These are phyloP conservation scores for Pichia manshurica DNA, from an alignment of 805 yeast species.

Conservation along the genomic window DNA sequence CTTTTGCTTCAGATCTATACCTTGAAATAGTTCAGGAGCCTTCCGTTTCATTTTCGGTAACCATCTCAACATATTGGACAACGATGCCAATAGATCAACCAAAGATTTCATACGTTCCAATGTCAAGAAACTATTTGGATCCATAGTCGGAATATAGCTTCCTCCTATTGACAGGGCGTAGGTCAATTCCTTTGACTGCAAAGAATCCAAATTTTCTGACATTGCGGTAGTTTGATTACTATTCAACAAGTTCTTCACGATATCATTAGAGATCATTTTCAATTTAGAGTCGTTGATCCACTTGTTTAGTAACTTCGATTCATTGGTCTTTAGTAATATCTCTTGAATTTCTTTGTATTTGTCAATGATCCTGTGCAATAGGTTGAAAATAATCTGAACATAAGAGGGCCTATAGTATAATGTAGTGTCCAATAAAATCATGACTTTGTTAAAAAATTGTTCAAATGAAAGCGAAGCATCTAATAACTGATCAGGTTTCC, in stretches of 20 bases:
- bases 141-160: constrained; percentile 2
- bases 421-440: constrained; percentile 55
- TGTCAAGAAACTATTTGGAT: constrained; percentile 15
- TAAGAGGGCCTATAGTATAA: constrained; percentile 52
- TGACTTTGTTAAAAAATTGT: constrained; percentile 40
- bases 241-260: constrained; percentile 21
- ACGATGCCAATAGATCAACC: constrained; percentile 46
- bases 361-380: constrained; percentile 36
- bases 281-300: constrained; percentile 36
- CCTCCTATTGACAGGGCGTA: constrained; percentile 10
- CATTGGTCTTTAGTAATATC: constrained; percentile 27
- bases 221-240: constrained; percentile 9
- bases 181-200: constrained; percentile 10
- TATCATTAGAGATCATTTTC: constrained; percentile 26
- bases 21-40: constrained; percentile 16
- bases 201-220: constrained; percentile 1
- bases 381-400: constrained; percentile 38
- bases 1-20: constrained; percentile 16
- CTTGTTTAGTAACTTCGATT: constrained; percentile 18
- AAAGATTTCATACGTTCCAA: constrained; percentile 44
- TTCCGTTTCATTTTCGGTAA: constrained; percentile 48
- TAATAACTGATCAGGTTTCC: constrained; percentile 28
- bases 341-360: constrained; percentile 21
- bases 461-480: constrained; percentile 43
- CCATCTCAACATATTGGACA: constrained; percentile 56